Evolutionary conservation across 192 early-diverging fungal species (phyloP).

Genomic region (Backusella circina): DNA sequence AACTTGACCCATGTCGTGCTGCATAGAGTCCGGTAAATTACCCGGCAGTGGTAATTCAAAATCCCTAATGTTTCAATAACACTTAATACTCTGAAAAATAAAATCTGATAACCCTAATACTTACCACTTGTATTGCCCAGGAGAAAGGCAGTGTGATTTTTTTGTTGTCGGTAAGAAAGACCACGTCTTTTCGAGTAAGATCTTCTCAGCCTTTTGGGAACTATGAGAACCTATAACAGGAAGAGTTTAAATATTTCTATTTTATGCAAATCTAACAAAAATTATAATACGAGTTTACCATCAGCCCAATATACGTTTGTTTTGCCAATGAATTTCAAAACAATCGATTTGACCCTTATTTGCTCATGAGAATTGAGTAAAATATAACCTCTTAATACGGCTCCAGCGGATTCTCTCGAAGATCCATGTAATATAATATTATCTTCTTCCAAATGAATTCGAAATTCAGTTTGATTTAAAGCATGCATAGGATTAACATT

Average conservation of each 20-base stretch:
- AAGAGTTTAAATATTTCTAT: neutral
- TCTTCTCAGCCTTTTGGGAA: constrained; percentile 24
- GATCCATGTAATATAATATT: constrained; percentile 37
- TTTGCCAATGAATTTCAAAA: constrained; percentile 48
- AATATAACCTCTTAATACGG: constrained; percentile 49
- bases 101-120: neutral
- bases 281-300: constrained; percentile 16
- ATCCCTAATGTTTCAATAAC: constrained; percentile 7
- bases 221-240: constrained; percentile 16
- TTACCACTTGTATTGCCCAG: constrained; percentile 42
- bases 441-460: constrained; percentile 32
- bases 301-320: constrained; percentile 48
- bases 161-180: constrained; percentile 42
- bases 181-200: constrained; percentile 52
- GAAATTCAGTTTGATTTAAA: constrained; percentile 11
- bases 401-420: constrained; percentile 39
- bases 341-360: constrained; percentile 47
- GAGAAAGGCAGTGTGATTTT: constrained; percentile 28
- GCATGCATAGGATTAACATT: constrained; percentile 24
- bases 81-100: neutral
- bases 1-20: constrained; percentile 45
- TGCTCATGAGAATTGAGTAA: constrained; percentile 43
- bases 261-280: neutral
- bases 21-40: constrained; percentile 55
- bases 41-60: constrained; percentile 60